Evolutionary conservation across 495 filamentous ascomycete genomes (phyloP), one percentile per base, ranked within the genome.

Genomic region (Cladorrhinum samala): DNA sequence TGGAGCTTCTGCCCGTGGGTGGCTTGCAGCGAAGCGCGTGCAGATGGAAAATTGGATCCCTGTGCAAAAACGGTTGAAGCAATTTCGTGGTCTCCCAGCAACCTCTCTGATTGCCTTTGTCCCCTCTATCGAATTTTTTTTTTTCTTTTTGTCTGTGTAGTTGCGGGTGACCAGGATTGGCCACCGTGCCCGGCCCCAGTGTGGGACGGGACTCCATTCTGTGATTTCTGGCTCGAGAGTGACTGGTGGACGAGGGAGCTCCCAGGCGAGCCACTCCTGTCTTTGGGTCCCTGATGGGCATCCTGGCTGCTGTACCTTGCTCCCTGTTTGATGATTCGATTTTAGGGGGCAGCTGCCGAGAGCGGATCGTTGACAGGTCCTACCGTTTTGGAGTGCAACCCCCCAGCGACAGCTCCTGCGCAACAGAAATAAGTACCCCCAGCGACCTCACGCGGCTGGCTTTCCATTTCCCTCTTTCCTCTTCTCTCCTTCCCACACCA

Each of bases 1-100:
- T 38, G 16, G 39, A 59, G 57, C 49, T 48, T 53, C 42, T 48
- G 55, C 58, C 11, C 27, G 11, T 33, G 27, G 27, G 11, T 33
- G 27, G 61, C 56, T 58, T 65, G 65, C 65, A 65, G 65, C 53
- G n/a, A 56, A 27, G 55, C 62, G 59, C 62, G 56, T 58, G 59
- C 41, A 56, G 39, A 45, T 37, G 52, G 41, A 53, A 59, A 53
- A 54, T 55, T 43, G 48, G 52, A 65, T 65, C 65, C 62, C 56
- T 68, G 60, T 60, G 57, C 54, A 51, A 40, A 63, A 65, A 68
- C 65, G 65, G 62, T 57, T 63, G 60, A 58, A 62, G 62, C 60
- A 68, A 65, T 68, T 62, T 68, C 59, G 60, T 61, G 55, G 61
- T 54, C 60, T 58, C 55, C 52, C 49, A 56, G 64, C 64, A 61